Evolutionary conservation across 2,329 filamentous ascomycete species (phyloP).

Genomic region (Fusarium nygamai): DNA sequence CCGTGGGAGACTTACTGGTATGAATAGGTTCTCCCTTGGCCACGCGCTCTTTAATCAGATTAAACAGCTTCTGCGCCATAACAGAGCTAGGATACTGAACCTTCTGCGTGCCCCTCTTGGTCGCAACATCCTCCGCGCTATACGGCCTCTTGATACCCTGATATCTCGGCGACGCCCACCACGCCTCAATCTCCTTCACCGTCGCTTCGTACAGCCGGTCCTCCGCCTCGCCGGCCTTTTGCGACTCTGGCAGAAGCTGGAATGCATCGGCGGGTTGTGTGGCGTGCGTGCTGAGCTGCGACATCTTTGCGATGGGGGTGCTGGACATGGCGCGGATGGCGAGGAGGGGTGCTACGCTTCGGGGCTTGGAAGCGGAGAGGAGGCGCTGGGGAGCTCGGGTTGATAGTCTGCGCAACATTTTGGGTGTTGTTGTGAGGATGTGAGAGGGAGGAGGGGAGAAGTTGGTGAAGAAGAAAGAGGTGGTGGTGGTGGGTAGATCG

Average conservation of each 20-base stretch:
- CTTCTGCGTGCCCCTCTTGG: constrained; percentile 87
- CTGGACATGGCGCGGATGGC: constrained; percentile 46
- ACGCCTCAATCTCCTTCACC: constrained; percentile 84
- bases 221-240: constrained; percentile 83
- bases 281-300: constrained; percentile 44
- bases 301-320: constrained; percentile 44
- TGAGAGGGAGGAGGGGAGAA: background rate
- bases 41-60: constrained; percentile 81
- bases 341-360: constrained; percentile 30
- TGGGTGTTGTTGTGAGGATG: background rate
- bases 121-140: constrained; percentile 88
- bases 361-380: constrained; percentile 32
- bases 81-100: constrained; percentile 91
- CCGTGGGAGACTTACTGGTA: constrained; percentile 71
- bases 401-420: constrained; percentile 49
- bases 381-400: constrained; percentile 46
- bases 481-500: background rate
- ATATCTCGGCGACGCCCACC: constrained; percentile 89
- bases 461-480: background rate
- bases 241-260: constrained; percentile 80
- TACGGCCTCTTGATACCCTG: constrained; percentile 93
- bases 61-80: constrained; percentile 95
- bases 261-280: constrained; percentile 75
- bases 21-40: constrained; percentile 88
- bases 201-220: constrained; percentile 87